Percentiles rank a stretch among this genome's conserved stretches.
phyloP scores from a whole-genome alignment of 2,329 filamentous ascomycete species.

The Phaeoacremonium minimum region DNA sequence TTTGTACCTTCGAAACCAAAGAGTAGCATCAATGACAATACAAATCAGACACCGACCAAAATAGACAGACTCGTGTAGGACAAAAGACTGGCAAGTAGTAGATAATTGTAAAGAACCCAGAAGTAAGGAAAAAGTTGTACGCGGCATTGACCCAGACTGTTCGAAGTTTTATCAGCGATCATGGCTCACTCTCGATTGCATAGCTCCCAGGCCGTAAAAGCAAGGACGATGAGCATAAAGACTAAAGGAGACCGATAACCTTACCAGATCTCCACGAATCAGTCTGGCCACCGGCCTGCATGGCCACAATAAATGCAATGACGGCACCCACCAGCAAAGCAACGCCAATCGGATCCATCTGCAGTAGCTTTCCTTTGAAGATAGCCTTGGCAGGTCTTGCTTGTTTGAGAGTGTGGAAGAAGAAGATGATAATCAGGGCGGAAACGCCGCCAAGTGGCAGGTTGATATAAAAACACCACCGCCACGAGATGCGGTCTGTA shows the following conservation, averaged over 20 bases:
- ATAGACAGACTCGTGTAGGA: constrained; percentile 92
- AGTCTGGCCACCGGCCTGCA: constrained; percentile 36
- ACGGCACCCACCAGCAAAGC: constrained; percentile 30
- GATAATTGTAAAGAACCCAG: constrained; percentile 44
- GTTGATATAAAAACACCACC: constrained; percentile 26
- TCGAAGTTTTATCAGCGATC: constrained; percentile 39
- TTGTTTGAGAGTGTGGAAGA: constrained; percentile 28
- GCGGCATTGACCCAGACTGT: constrained; percentile 37
- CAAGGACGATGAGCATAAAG: constrained; percentile 12
- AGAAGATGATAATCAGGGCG: constrained; percentile 17
- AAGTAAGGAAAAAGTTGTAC: constrained; percentile 36
- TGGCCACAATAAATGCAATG: constrained; percentile 32
- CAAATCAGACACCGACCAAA: constrained; percentile 89
- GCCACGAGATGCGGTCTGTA: constrained; percentile 16
- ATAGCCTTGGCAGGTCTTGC: constrained; percentile 21
- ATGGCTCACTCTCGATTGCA: constrained; percentile 42
- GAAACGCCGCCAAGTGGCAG: constrained; percentile 22
- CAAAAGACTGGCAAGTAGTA: constrained; percentile 95
- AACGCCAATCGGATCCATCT: constrained; percentile 35
- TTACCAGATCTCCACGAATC: constrained; percentile 26
- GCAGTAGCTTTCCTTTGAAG: constrained; percentile 31
- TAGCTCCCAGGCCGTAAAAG: constrained; percentile 25
- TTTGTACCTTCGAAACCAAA: constrained; percentile 89
- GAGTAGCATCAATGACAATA: constrained; percentile 86
- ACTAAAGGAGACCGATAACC: constrained; percentile 30